Conservation (phyloP, 306 rosid species). For the Trifolium dubium region DNA sequence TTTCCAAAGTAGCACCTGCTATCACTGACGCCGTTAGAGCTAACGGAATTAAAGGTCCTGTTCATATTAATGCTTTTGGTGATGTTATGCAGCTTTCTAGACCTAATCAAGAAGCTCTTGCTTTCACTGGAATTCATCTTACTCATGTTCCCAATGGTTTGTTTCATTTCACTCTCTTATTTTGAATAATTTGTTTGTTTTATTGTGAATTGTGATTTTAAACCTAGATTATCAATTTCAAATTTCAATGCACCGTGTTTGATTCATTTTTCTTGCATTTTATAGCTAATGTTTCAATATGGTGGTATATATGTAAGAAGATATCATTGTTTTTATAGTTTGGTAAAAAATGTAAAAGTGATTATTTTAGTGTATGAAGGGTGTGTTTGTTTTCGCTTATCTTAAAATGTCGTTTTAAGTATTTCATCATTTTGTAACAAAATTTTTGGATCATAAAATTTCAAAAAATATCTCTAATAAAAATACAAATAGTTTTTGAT, state of each 20-base stretch:
- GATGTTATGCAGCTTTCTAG: constrained; percentile 65
- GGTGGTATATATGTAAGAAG: no score
- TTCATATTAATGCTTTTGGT: constrained; percentile 80
- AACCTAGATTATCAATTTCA: neutral
- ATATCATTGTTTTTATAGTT: neutral
- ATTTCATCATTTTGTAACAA: no score
- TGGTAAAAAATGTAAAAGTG: neutral
- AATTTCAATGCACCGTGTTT: neutral
- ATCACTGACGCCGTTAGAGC: constrained; percentile 70
- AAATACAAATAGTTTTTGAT: no score
- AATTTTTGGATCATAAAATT: no score
- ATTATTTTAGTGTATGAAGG: neutral
- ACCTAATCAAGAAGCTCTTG: constrained; percentile 70
- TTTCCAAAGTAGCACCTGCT: constrained; percentile 50
- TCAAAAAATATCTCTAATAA: no score
- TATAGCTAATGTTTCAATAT: neutral
- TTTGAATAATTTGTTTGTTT: neutral
- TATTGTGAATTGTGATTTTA: neutral
- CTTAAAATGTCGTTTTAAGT: no score
- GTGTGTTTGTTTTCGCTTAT: no score
- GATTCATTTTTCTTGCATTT: neutral
- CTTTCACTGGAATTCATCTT: constrained; percentile 74
- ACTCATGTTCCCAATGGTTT: constrained; percentile 70
- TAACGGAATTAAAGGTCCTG: constrained; percentile 83
- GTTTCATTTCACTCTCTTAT: neutral